Evolutionary conservation across 1,284 basidiomycete genomes (phyloP).

Genomic region (Sporisorium graminicola): DNA sequence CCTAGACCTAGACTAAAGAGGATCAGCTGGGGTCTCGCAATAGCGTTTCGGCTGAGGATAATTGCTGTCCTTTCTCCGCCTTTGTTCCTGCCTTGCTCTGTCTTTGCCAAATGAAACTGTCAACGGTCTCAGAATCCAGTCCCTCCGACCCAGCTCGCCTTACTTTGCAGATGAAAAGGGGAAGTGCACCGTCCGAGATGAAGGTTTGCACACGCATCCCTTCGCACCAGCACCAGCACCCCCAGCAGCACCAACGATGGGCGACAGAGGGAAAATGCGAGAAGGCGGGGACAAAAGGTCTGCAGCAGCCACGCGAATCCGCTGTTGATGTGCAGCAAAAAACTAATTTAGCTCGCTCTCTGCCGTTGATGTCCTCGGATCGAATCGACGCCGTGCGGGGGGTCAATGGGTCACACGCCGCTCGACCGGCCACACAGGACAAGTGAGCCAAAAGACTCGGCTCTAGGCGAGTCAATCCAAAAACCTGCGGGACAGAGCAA

Average conservation of each 20-base stretch:
- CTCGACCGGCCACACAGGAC: background rate
- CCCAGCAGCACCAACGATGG: no score
- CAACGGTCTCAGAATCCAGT: constrained; percentile 2
- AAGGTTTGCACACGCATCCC: background rate
- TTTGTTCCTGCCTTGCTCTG: background rate
- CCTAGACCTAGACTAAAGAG: background rate
- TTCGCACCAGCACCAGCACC: background rate
- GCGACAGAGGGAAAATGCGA: no score
- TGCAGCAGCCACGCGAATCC: constrained; percentile 1
- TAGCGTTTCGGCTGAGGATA: background rate
- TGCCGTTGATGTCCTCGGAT: background rate
- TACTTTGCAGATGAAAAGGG: no score
- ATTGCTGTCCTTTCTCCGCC: constrained; percentile 2
- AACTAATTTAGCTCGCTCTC: background rate
- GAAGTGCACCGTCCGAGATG: no score
- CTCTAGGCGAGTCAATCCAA: constrained; percentile 6
- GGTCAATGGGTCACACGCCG: no score
- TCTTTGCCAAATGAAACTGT: background rate
- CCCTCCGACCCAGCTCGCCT: background rate
- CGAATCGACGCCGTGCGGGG: no score
- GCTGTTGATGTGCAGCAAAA: background rate
- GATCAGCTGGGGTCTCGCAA: background rate
- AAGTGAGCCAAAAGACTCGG: background rate
- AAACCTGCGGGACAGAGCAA: background rate
- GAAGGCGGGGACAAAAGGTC: background rate